Conservation (phyloP, 768 basidiomycete species). For the Suillus cothurnatus region DNA sequence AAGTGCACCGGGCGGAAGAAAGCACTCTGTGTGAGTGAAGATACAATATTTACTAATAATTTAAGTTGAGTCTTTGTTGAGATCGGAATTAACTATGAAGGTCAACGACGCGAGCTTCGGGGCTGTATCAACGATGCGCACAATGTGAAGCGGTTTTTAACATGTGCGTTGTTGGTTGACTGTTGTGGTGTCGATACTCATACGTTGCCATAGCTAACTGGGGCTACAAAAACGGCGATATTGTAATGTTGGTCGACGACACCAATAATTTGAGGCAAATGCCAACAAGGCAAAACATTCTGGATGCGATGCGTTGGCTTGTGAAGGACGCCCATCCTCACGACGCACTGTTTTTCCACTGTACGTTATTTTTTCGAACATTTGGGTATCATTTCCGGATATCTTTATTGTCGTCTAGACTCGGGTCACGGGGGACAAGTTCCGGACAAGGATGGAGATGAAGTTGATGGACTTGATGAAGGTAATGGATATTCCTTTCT, state of each 20-base stretch:
- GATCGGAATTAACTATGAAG: slow-evolving; percentile 83
- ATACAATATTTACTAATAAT: not conserved
- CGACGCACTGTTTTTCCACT: slow-evolving; percentile 81
- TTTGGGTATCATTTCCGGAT: not conserved
- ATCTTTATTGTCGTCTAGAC: slow-evolving; percentile 43
- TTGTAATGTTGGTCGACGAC: slow-evolving; percentile 59
- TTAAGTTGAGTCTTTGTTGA: slow-evolving; percentile 24
- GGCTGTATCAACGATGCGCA: slow-evolving; percentile 85
- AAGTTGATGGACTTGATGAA: slow-evolving; percentile 81
- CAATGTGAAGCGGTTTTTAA: slow-evolving; percentile 69
- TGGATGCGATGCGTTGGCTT: slow-evolving; percentile 66
- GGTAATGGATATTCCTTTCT: slow-evolving; percentile 35
- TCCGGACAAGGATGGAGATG: slow-evolving; percentile 74
- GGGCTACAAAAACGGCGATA: slow-evolving; percentile 53
- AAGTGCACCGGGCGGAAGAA: slow-evolving; percentile 55
- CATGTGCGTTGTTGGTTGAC: slow-evolving; percentile 40
- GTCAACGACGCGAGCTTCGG: slow-evolving; percentile 59
- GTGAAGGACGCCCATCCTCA: slow-evolving; percentile 66
- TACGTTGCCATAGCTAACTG: slow-evolving; percentile 36
- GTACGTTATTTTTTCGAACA: slow-evolving; percentile 29
- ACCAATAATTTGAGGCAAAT: slow-evolving; percentile 42
- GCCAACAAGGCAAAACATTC: slow-evolving; percentile 57
- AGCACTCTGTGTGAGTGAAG: slow-evolving; percentile 43
- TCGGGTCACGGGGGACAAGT: slow-evolving; percentile 97
- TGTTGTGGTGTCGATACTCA: not conserved